Conservation (phyloP, 192 early-diverging fungal genomes). For the Coemansia sp. region DNA sequence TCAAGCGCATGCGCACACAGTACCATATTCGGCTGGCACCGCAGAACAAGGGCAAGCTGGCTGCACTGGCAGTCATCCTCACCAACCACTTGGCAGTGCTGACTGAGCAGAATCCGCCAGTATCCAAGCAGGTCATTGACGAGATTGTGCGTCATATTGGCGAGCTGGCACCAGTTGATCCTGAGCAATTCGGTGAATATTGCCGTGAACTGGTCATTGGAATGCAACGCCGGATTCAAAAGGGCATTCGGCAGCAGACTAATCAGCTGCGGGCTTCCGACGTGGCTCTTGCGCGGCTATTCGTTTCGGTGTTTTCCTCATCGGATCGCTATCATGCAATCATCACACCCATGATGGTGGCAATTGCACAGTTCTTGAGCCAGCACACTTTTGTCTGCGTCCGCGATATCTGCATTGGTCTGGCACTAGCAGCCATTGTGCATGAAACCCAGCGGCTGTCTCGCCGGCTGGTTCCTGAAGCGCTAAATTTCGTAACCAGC, state of each 20-base stretch:
- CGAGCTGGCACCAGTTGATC: constrained; percentile 61
- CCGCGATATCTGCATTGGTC: constrained; percentile 66
- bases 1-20: constrained; percentile 78
- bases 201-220: constrained; percentile 56
- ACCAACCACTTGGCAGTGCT: constrained; percentile 69
- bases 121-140: constrained; percentile 54
- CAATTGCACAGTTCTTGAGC: constrained; percentile 75
- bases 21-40: constrained; percentile 80
- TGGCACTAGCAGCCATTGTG: constrained; percentile 74
- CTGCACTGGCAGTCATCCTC: constrained; percentile 63
- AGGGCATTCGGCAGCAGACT: constrained; percentile 11
- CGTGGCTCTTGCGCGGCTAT: constrained; percentile 63
- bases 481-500: constrained; percentile 58
- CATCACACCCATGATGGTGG: constrained; percentile 77
- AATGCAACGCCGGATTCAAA: constrained; percentile 54
- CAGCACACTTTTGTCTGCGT: constrained; percentile 60
- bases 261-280: constrained; percentile 52
- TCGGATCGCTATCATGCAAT: constrained; percentile 88
- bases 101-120: constrained; percentile 57
- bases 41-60: constrained; percentile 77
- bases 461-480: constrained; percentile 74
- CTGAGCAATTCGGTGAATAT: constrained; percentile 58
- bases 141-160: constrained; percentile 61
- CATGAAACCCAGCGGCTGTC: constrained; percentile 64
- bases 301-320: constrained; percentile 83